Base-by-base conservation (phyloP, 768 basidiomycete genomes). In the Leccinum rimulosum region DNA sequence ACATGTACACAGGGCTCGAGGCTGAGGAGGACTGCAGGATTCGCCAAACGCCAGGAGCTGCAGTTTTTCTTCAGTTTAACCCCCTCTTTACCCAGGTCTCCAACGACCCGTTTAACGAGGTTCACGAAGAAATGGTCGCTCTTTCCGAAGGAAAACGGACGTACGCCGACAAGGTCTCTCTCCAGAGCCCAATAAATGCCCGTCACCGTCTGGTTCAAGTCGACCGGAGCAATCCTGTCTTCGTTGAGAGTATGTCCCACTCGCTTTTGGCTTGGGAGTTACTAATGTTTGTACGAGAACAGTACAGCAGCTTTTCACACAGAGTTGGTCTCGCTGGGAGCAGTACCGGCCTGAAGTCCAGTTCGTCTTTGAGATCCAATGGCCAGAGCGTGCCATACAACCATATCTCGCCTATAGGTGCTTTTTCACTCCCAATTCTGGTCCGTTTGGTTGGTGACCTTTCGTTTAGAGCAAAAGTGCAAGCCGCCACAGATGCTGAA, bases 371-470 rank as follows among this genome's bases (percentile, higher is more conserved):
- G 50, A 63, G 47, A 33, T 63, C 1, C 50, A 55, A 49, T 63
- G 61, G 61, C 61, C 61, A 14, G 40, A 62, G 54, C 6, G 19
- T n/a, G 61, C 50, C 14, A 31, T 64, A n/a, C 57, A 14, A 10
- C 61, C 62, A 7, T 59, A 64, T 12, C 54, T 53, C n/a, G 38
- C 54, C 7, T 63, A 59, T 14, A 63, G 61, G 61, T 63, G 47
- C 17, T 6, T 3, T 8, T 33, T 38, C n/a, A 28, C 8, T 31
- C n/a, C 7, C 15, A 45, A 17, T 19, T 0, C n/a, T 8, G 9
- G n/a, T 28, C 45, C 27, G 15, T 12, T 6, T 1, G 2, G 22
- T 50, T 17, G 17, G 19, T 63, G 4, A 55, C n/a, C 10, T 22
- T 14, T 15, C n/a, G 28, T 31, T n/a, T 22, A 63, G 62, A 45